phyloP scores from a whole-genome alignment of 2,329 filamentous ascomycete species.

The Fusarium gaditjirri region DNA sequence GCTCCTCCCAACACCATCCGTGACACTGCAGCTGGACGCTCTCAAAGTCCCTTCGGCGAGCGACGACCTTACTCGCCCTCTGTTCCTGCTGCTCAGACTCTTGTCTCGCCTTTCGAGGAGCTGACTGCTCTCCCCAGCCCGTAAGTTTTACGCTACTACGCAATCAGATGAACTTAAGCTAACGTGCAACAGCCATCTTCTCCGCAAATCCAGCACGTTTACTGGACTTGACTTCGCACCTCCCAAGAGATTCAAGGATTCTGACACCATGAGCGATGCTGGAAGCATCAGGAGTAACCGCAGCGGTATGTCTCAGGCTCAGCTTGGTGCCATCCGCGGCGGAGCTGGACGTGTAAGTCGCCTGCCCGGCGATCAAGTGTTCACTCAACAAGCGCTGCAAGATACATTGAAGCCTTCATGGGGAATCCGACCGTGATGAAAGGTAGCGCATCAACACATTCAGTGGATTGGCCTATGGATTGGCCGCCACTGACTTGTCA shows the following conservation, averaged over 20 bases:
- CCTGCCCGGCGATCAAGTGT: slow-evolving; percentile 83
- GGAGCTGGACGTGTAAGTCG: slow-evolving; percentile 90
- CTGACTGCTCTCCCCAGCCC: slow-evolving; percentile 87
- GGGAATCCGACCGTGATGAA: slow-evolving; percentile 60
- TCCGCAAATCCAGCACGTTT: slow-evolving; percentile 82
- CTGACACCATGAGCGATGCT: slow-evolving; percentile 70
- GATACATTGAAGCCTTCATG: slow-evolving; percentile 69
- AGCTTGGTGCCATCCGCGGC: slow-evolving; percentile 77
- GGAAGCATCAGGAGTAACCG: slow-evolving; percentile 74
- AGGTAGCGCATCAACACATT: slow-evolving; percentile 16
- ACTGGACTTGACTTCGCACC: slow-evolving; percentile 84
- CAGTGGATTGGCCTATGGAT: slow-evolving; percentile 7
- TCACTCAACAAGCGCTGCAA: slow-evolving; percentile 75
- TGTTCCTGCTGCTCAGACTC: slow-evolving; percentile 78
- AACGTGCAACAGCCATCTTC: slow-evolving; percentile 64
- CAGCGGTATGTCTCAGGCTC: slow-evolving; percentile 77
- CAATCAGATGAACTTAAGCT: slow-evolving; percentile 27
- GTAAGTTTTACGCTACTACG: slow-evolving; percentile 65
- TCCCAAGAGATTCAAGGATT: slow-evolving; percentile 76
- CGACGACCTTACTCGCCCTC: slow-evolving; percentile 78
- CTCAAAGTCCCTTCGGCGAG: slow-evolving; percentile 72
- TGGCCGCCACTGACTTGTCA: slow-evolving; percentile 6
- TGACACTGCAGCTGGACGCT: slow-evolving; percentile 76
- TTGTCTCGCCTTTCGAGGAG: slow-evolving; percentile 88
- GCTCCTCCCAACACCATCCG: slow-evolving; percentile 77